Evolutionary conservation across 148 eudicot species (phyloP).

Genomic region (Heliamphora exappendiculata): DNA sequence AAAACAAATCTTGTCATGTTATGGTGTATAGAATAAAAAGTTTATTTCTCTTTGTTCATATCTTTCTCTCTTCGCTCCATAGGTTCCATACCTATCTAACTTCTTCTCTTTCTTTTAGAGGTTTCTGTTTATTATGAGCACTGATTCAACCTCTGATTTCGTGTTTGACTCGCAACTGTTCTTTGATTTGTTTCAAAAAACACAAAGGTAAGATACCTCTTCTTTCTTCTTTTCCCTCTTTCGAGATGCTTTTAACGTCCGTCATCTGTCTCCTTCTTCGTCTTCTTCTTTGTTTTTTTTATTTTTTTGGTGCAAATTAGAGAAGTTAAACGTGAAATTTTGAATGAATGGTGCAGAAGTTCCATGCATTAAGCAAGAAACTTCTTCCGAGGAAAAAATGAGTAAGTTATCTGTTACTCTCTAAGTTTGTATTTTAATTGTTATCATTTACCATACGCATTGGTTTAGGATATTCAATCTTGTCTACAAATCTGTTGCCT

Average conservation of each 20-base stretch:
- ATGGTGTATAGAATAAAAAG: no score
- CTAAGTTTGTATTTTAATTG: not conserved
- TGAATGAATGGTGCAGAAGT: conserved; percentile 30
- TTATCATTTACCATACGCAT: not conserved
- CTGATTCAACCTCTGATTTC: not conserved
- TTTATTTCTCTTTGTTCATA: no score
- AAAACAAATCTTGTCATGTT: no score
- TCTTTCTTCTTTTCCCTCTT: not conserved
- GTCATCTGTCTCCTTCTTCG: not conserved
- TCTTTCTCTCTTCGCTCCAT: no score
- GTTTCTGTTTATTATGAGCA: not conserved
- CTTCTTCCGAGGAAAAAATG: conserved; percentile 19
- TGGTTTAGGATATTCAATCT: not conserved
- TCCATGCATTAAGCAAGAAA: conserved; percentile 36
- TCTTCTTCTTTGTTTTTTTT: no score
- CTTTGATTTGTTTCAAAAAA: conserved; percentile 62
- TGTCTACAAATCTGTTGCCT: not conserved
- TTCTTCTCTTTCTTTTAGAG: not conserved
- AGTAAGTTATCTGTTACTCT: conserved; percentile 22
- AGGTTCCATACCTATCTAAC: no score
- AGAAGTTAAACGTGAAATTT: not conserved
- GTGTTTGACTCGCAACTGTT: conserved; percentile 40
- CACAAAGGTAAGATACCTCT: conserved; percentile 52
- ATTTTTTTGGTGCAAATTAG: not conserved
- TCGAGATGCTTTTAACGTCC: not conserved